Evolutionary conservation across 257 asterid species (phyloP).

Genomic region (Datura wrightii): DNA sequence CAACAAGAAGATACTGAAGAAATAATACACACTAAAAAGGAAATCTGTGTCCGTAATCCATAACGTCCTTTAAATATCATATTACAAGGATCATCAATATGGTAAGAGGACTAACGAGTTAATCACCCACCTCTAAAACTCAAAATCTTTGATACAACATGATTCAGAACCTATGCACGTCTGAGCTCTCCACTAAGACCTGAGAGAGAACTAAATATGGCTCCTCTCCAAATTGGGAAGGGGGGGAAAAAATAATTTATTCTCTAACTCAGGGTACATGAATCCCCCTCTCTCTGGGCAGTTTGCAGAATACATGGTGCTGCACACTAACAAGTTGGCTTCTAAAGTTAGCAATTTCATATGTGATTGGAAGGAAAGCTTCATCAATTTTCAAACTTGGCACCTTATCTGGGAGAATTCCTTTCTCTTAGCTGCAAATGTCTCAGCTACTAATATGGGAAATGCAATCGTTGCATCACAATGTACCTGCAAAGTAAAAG

Average conservation of each 20-base stretch:
- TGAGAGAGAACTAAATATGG: neutral
- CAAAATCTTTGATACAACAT: neutral
- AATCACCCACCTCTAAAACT: neutral
- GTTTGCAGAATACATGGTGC: neutral
- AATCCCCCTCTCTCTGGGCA: neutral
- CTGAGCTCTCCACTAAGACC: neutral
- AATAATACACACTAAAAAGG: neutral
- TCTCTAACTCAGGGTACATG: neutral
- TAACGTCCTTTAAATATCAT: neutral
- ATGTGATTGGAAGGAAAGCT: neutral
- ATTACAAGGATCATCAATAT: neutral
- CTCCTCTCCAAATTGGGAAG: slow-evolving; percentile 8
- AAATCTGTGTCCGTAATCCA: neutral
- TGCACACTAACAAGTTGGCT: slow-evolving; percentile 10
- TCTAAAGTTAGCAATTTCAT: neutral
- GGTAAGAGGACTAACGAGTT: neutral
- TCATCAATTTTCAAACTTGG: neutral
- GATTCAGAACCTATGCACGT: slow-evolving; percentile 9
- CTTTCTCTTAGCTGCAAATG: slow-evolving; percentile 65
- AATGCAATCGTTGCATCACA: slow-evolving; percentile 95
- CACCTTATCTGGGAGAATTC: slow-evolving; percentile 24
- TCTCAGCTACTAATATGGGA: slow-evolving; percentile 85
- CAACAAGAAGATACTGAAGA: neutral
- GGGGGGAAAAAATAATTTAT: neutral
- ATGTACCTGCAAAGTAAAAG: slow-evolving; percentile 61